Percentiles rank a stretch among this genome's conserved stretches.
These are phyloP conservation scores for Steccherinum ochraceum DNA, from an alignment of 768 basidiomycete genomes.

Conservation along the genomic window DNA sequence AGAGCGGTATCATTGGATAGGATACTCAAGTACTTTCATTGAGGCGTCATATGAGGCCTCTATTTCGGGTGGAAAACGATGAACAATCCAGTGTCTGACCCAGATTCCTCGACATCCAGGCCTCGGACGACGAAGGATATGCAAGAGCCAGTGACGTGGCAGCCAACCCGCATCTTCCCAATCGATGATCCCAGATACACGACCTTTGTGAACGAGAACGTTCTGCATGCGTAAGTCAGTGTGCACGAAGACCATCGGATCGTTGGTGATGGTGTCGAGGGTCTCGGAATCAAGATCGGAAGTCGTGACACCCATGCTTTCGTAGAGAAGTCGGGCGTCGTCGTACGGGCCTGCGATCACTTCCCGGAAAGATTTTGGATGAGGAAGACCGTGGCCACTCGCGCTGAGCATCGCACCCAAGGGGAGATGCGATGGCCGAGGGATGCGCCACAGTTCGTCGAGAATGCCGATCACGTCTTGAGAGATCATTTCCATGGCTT, in stretches of 20 bases:
- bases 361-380: slow-evolving; percentile 12
- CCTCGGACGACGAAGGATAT: neutral
- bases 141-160: neutral
- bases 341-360: slow-evolving; percentile 14
- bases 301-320: slow-evolving; percentile 4
- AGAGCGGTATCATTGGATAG: no score
- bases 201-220: neutral
- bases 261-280: neutral
- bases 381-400: slow-evolving; percentile 18
- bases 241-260: slow-evolving; percentile 5
- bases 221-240: neutral
- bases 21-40: no score
- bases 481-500: neutral
- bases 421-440: slow-evolving; percentile 10
- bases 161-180: neutral
- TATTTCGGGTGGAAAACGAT: neutral
- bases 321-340: slow-evolving; percentile 15
- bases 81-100: neutral
- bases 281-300: neutral
- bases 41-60: neutral
- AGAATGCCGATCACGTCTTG: slow-evolving; percentile 8
- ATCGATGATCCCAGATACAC: neutral
- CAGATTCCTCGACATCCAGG: neutral
- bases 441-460: slow-evolving; percentile 15
- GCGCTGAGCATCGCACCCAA: slow-evolving; percentile 20